Conservation (phyloP, 1,284 basidiomycete genomes). For the Ceratobasidium sp. region DNA sequence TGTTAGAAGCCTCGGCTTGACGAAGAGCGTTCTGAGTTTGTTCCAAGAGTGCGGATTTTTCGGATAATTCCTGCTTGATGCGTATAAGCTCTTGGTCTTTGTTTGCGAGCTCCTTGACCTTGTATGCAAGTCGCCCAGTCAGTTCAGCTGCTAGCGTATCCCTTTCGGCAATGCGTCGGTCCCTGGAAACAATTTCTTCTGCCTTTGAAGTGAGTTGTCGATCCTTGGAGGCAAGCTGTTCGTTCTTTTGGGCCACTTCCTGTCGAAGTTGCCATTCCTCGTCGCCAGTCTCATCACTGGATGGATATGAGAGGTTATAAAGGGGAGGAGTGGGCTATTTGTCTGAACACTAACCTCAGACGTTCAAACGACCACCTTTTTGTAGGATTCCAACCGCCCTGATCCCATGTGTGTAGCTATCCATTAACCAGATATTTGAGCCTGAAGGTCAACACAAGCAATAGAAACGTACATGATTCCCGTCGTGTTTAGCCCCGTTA, state of each 20-base stretch:
- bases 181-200: neutral
- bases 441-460: neutral
- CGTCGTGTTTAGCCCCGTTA: slow-evolving; percentile 1
- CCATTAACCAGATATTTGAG: too few relatives aligned
- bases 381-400: neutral
- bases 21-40: neutral
- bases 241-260: neutral
- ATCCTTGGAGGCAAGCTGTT: neutral
- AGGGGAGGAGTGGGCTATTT: neutral
- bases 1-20: neutral
- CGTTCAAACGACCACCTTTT: slow-evolving; percentile 24
- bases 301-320: too few relatives aligned
- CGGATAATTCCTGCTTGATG: neutral
- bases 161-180: neutral
- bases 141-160: neutral
- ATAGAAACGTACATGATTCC: slow-evolving; percentile 4
- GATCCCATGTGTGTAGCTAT: slow-evolving; percentile 1
- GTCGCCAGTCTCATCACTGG: slow-evolving; percentile 13
- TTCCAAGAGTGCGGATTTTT: neutral
- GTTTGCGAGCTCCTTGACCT: neutral
- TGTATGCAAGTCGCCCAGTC: neutral
- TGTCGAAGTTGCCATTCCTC: neutral
- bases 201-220: too few relatives aligned
- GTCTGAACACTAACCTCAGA: neutral
- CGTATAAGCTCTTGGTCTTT: neutral